Base-by-base conservation (phyloP, 805 yeast species). In the Sungouiella thailandica region DNA sequence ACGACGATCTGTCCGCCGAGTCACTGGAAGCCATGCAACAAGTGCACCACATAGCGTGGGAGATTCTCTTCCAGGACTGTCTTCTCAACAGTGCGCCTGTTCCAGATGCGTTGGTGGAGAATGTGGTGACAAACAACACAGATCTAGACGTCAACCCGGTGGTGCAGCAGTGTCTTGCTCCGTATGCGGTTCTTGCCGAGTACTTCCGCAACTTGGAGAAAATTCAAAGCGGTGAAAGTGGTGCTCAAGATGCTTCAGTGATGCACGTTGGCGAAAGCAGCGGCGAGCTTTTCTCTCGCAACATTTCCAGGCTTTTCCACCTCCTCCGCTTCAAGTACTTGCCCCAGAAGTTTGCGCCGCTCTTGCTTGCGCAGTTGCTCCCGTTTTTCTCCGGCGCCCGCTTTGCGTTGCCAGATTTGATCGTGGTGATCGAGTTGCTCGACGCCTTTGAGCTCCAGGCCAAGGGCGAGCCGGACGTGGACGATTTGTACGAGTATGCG, bases 101-200 rank as follows among this genome's bases (percentile, higher is more conserved):
- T 9, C 65, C 74, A n/a, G 86, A 81, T 52, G 69, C 67, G 18
- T 58, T 79, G 28, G 65, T 78, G 14, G 72, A 73, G 41, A 65
- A 75, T 23, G 60, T 76, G 17, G 71, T 76, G 9, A 40, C 46
- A 14, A 54, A 57, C 27, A 46, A 57, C 14, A 65, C 61, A 15
- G 65, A 60, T 23, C 52, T 60, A 6, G 52, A 57, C 13, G 60
- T 74, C 10, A 69, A 77, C 25, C 78, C 85, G 11, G 65, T 77
- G 2, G 66, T 83, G 47, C 72, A 78, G 43, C 89, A 83, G 53
- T 72, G 83, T 17, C 53, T 83, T 32, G 61, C 90, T 4, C 93
- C 93, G 29, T 78, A 82, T 51, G 87, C 81, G 2, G 74, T 80
- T 0, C 60, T 83, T 16, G 64, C 65, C 38, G 70, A 70, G 39